Evolutionary conservation across 1,284 basidiomycete genomes (phyloP).

Genomic region (Ganoderma leucocontextum): DNA sequence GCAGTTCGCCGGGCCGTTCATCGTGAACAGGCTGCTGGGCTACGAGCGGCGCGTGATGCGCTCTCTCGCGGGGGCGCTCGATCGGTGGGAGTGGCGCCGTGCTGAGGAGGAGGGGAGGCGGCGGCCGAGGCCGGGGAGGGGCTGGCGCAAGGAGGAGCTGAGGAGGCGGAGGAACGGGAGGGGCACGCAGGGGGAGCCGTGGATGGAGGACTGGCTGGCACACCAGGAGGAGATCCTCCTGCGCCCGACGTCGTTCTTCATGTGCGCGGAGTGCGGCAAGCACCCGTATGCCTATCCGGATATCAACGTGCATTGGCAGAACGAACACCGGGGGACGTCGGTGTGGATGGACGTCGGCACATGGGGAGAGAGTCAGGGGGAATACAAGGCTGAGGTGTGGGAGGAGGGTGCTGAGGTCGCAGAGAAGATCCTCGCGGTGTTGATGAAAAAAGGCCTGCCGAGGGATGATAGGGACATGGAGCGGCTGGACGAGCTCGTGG

Average conservation of each 20-base stretch:
- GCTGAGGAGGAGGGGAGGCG: too few relatives aligned
- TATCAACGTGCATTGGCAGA: constrained; percentile 18
- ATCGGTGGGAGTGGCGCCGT: too few relatives aligned
- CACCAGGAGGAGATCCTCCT: background rate
- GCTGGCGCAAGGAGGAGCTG: too few relatives aligned
- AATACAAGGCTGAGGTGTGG: background rate
- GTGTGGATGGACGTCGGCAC: background rate
- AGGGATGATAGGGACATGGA: background rate
- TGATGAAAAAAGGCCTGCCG: background rate
- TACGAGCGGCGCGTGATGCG: too few relatives aligned
- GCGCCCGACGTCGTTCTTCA: background rate
- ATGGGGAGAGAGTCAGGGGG: background rate
- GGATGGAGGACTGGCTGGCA: too few relatives aligned
- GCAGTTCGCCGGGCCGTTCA: too few relatives aligned
- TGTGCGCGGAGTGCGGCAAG: background rate
- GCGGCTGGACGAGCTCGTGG: background rate
- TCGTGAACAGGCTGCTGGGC: too few relatives aligned
- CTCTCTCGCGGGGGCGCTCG: too few relatives aligned
- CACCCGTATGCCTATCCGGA: background rate
- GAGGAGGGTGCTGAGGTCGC: background rate
- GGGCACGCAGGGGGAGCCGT: too few relatives aligned
- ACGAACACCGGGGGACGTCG: background rate
- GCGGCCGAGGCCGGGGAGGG: too few relatives aligned
- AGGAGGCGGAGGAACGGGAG: too few relatives aligned
- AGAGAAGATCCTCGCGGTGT: background rate